Conservation (phyloP, 352 stramenopile species). For the Pythium chondricola region DNA sequence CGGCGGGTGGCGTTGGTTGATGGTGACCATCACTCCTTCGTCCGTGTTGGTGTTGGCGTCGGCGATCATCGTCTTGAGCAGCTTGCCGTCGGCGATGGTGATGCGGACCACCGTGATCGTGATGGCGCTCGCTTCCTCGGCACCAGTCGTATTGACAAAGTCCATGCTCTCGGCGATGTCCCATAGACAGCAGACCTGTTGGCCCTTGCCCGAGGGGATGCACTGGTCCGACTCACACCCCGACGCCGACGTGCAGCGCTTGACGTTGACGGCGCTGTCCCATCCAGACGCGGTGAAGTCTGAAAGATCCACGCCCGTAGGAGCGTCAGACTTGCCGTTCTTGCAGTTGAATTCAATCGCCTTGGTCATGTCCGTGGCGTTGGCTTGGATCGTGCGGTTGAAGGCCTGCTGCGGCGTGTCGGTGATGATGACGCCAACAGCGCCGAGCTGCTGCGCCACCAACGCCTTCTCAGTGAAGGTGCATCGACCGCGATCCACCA, state of each 20-base stretch:
- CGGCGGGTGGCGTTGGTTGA: conserved; percentile 59
- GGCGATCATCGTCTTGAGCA: conserved; percentile 37
- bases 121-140: conserved; percentile 34
- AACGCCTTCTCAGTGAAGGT: conserved; percentile 72
- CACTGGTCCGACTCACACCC: conserved; percentile 56
- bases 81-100: conserved; percentile 47
- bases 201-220: conserved; percentile 40
- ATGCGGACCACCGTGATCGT: conserved; percentile 67
- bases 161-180: conserved; percentile 71
- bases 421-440: conserved; percentile 60
- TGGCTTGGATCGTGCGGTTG: conserved; percentile 35
- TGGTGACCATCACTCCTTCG: conserved; percentile 40
- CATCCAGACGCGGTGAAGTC: conserved; percentile 24
- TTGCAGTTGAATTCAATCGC: conserved; percentile 57
- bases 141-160: conserved; percentile 26
- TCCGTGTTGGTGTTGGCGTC: conserved; percentile 17
- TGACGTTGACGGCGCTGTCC: conserved; percentile 30
- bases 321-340: conserved; percentile 32
- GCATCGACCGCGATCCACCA: conserved; percentile 69
- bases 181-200: conserved; percentile 76
- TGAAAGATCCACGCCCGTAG: conserved; percentile 17
- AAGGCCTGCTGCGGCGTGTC: conserved; percentile 70
- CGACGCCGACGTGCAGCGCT: conserved; percentile 30
- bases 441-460: conserved; percentile 60
- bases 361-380: conserved; percentile 26